Conservation (phyloP, 2,329 filamentous ascomycete species). For the Didymosphaeria variabile region DNA sequence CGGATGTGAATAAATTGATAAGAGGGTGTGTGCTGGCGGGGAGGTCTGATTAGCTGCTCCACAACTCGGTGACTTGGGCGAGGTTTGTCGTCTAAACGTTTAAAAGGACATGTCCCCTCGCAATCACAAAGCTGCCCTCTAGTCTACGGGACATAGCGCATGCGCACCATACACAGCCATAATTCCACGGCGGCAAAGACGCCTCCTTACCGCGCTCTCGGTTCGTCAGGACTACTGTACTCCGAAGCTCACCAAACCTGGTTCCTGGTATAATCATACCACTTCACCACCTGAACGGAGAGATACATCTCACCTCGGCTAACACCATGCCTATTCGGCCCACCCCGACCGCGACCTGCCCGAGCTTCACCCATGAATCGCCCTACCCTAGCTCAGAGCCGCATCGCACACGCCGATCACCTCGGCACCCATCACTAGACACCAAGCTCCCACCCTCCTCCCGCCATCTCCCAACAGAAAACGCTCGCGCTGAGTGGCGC, state of each 20-base stretch:
- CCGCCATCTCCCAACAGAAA: not conserved
- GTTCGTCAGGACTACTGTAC: not conserved
- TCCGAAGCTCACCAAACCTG: not conserved
- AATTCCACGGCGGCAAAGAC: not conserved
- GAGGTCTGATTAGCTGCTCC: not conserved
- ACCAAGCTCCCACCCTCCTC: not conserved
- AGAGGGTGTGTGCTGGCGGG: not conserved
- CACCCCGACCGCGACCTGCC: not conserved
- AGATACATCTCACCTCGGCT: not conserved
- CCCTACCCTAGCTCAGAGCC: conserved; percentile 1
- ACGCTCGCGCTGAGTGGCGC: conserved; percentile 3
- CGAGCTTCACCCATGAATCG: conserved; percentile 7
- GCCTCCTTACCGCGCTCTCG: not conserved
- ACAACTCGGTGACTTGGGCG: too few relatives aligned
- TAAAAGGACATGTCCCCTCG: too few relatives aligned
- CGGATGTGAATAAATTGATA: not conserved
- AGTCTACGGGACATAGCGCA: not conserved
- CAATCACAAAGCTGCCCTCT: not conserved
- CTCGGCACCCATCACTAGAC: not conserved
- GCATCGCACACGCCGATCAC: not conserved
- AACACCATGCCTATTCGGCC: not conserved
- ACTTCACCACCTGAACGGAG: not conserved
- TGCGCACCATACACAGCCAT: not conserved
- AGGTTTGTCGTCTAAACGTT: too few relatives aligned
- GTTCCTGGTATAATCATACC: not conserved